A percentile compares a stretch with the other conserved stretches of the same genome.
phyloP scores from a whole-genome alignment of 148 eudicot genomes.

The Chenopodium suecicum region DNA sequence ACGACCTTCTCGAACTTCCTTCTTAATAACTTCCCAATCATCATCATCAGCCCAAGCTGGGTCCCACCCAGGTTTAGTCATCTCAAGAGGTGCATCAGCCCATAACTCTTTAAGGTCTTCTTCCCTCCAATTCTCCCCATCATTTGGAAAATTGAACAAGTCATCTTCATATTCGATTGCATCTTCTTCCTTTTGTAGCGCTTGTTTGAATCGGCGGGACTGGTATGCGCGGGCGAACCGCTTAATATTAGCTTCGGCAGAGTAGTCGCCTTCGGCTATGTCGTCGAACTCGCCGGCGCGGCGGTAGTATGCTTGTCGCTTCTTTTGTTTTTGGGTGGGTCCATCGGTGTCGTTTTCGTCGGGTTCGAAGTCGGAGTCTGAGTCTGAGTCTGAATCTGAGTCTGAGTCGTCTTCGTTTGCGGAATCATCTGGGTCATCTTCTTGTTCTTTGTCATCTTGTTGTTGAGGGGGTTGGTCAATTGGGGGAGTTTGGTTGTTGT shows the following conservation, averaged over 20 bases:
- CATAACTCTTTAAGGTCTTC: conserved; percentile 71
- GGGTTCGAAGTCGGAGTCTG: not conserved
- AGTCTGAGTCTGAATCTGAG: conserved; percentile 7
- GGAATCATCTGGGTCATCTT: conserved; percentile 2
- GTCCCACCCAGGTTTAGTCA: conserved; percentile 77
- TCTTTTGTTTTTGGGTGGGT: conserved; percentile 21
- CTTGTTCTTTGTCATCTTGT: not conserved
- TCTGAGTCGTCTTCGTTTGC: conserved; percentile 9
- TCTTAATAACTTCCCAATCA: conserved; percentile 40
- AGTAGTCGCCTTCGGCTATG: conserved; percentile 29
- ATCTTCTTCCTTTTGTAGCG: conserved; percentile 22
- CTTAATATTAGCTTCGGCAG: conserved; percentile 38
- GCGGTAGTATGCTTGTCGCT: conserved; percentile 10
- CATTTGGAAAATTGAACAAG: conserved; percentile 55
- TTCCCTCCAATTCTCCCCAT: conserved; percentile 72
- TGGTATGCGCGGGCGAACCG: conserved; percentile 34
- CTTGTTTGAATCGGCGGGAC: conserved; percentile 27
- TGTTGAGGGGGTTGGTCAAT: not conserved
- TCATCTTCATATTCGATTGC: conserved; percentile 30
- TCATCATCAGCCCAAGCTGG: conserved; percentile 65
- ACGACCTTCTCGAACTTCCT: conserved; percentile 46
- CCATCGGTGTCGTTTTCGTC: conserved; percentile 8
- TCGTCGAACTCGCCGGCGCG: conserved; percentile 25
- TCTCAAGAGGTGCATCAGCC: conserved; percentile 62
- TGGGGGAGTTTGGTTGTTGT: not conserved